Percentiles rank a stretch among this genome's conserved stretches.
Evolutionary conservation across 2,329 filamentous ascomycete genomes (phyloP).

Genomic region (Arthrocladium fulminans): DNA sequence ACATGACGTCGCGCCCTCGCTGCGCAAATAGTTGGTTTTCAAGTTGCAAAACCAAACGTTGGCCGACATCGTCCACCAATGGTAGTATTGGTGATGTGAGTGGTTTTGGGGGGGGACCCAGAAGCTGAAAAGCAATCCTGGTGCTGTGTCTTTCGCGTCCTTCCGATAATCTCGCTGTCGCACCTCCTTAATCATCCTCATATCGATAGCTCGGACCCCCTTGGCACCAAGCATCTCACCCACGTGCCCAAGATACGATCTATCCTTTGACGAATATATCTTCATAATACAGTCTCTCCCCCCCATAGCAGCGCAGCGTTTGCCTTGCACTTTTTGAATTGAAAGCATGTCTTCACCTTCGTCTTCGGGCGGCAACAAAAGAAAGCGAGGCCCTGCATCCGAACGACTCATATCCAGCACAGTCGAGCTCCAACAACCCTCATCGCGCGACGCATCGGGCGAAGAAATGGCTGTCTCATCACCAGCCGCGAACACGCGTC

Average conservation of each 20-base stretch:
- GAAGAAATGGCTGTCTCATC: conserved; percentile 61
- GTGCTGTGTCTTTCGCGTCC: not conserved
- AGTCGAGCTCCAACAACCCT: conserved; percentile 58
- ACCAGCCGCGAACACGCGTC: conserved; percentile 47
- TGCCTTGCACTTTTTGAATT: not conserved
- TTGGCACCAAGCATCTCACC: conserved; percentile 3
- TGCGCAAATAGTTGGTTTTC: not conserved
- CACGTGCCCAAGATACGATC: not conserved
- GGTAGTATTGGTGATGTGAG: not conserved
- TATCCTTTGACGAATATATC: not conserved
- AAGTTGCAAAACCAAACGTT: not conserved
- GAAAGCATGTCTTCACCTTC: conserved; percentile 53
- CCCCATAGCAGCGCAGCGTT: not conserved
- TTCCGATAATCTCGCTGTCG: not conserved
- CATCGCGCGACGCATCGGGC: conserved; percentile 71
- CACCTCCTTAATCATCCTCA: not conserved
- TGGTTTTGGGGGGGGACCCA: not conserved
- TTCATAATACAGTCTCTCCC: not conserved
- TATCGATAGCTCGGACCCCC: not conserved
- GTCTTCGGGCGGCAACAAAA: conserved; percentile 55
- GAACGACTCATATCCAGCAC: conserved; percentile 42
- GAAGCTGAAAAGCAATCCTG: not conserved
- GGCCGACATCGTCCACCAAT: not conserved
- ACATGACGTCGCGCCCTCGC: not conserved
- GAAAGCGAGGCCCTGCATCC: conserved; percentile 61